A percentile compares a stretch with the other conserved stretches of the same genome.
phyloP scores from a whole-genome alignment of 768 basidiomycete species.

The Amanita muscaria region DNA sequence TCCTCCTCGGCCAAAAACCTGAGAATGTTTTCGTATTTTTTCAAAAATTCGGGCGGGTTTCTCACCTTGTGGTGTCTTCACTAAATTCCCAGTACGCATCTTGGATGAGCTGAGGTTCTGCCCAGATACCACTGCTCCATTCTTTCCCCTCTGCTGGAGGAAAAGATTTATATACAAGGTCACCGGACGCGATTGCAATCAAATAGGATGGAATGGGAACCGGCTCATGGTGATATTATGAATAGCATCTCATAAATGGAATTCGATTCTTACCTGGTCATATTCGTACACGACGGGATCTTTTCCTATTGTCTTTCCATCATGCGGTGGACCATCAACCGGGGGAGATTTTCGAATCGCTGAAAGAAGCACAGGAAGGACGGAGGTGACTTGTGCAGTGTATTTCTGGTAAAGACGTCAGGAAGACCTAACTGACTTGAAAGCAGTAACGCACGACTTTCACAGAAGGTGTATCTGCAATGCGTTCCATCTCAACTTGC shows the following conservation, averaged over 20 bases:
- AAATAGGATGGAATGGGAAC: conserved; percentile 86
- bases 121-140: conserved; percentile 89
- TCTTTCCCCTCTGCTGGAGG: conserved; percentile 45
- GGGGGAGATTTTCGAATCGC: conserved; percentile 76
- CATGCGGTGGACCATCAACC: conserved; percentile 58
- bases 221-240: conserved; percentile 36
- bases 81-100: conserved; percentile 81
- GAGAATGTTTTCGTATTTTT: neutral
- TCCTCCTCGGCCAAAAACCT: conserved; percentile 78
- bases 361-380: conserved; percentile 82
- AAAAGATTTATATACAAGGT: conserved; percentile 68
- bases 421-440: neutral
- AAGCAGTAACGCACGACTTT: conserved; percentile 52
- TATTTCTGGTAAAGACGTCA: conserved; percentile 52
- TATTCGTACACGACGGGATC: conserved; percentile 71
- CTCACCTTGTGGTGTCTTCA: conserved; percentile 73
- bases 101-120: conserved; percentile 78
- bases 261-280: conserved; percentile 44
- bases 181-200: conserved; percentile 85
- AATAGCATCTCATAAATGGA: neutral
- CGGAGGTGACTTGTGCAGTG: conserved; percentile 63
- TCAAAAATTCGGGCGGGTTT: neutral
- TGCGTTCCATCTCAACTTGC: neutral
- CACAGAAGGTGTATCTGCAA: conserved; percentile 72
- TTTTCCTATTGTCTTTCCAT: conserved; percentile 64